phyloP scores from a whole-genome alignment of 106 monocot genomes.

The Amphibolis antarctica region DNA sequence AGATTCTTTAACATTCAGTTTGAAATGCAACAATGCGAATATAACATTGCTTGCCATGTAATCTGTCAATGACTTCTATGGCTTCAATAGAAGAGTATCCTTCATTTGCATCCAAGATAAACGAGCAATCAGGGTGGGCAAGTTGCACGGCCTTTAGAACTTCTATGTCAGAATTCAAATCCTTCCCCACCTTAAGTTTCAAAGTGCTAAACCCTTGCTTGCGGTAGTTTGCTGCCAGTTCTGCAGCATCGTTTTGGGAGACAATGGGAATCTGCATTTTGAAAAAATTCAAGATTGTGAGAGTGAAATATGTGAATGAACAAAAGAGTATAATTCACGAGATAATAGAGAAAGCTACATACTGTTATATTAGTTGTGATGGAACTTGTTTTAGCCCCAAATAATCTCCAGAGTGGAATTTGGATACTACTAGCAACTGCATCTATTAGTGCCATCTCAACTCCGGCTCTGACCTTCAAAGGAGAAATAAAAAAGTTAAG shows the following conservation, averaged over 20 bases:
- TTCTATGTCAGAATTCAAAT: constrained; percentile 59
- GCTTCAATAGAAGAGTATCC: constrained; percentile 69
- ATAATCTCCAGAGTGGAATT: constrained; percentile 85
- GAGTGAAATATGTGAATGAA: neutral
- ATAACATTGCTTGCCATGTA: constrained; percentile 39
- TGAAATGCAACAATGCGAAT: neutral
- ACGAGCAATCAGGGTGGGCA: constrained; percentile 68
- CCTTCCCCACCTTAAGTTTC: constrained; percentile 82
- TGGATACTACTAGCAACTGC: constrained; percentile 70
- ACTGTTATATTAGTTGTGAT: constrained; percentile 71
- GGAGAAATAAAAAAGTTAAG: no score
- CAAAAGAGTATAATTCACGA: neutral
- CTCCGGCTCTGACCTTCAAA: constrained; percentile 72
- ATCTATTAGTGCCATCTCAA: constrained; percentile 98
- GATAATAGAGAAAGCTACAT: constrained; percentile 3
- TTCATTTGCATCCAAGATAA: constrained; percentile 96
- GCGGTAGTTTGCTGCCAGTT: constrained; percentile 65
- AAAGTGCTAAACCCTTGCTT: constrained; percentile 59
- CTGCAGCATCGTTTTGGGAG: constrained; percentile 64
- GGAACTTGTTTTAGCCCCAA: constrained; percentile 66
- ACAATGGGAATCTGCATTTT: constrained; percentile 81
- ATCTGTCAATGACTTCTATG: constrained; percentile 69
- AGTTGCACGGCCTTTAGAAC: constrained; percentile 63
- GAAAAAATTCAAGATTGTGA: neutral
- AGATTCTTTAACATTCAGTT: neutral